Base-by-base conservation (phyloP, 2,329 filamentous ascomycete species). In the Aureobasidium sp. region DNA sequence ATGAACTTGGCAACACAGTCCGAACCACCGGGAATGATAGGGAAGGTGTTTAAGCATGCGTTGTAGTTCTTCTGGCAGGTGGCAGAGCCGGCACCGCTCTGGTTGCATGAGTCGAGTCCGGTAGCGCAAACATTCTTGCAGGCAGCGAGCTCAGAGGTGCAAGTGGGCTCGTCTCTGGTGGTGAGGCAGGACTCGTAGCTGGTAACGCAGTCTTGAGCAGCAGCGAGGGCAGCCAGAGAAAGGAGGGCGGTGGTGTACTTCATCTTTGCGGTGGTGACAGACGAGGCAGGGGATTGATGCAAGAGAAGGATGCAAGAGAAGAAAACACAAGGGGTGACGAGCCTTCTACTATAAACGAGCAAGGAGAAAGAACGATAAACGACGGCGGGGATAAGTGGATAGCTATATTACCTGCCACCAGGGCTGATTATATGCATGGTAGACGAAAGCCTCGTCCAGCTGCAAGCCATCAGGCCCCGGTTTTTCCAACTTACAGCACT, bases 41-140 rank as follows among this genome's bases (percentile, higher is more conserved):
- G 48, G 48, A 51, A 51, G n/a, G 48, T 51, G 48, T 51, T 51
- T 37, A 51, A 17, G 37, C 48, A 51, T 8, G 35, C 32, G 25
- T 40, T 51, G 48, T 51, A 51, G 27, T 24, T 51, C 34, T 38
- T 40, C 29, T 51, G 48, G 48, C 48, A 51, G 27, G 17, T n/a
- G 14, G 12, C 35, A 5, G 48, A 51, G 2, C 24, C 35, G 19
- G 35, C 24, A 14, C 21, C 27, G 11, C 37, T 41, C 48, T 51
- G 24, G 48, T 51, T 51, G 48, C 48, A 51, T 16, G 27, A 4
- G 16, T 51, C 48, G 8, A 40, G 25, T 3, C 7, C 17, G 14
- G 32, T 21, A 4, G 17, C 16, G 19, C 37, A 41, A 11, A 32
- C 4, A 10, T 50, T 16, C 32, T 51, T 51, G 48, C 48, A 51